Base-by-base conservation (phyloP, 73 alveolate species). In the Paramecium tetraurelia region DNA sequence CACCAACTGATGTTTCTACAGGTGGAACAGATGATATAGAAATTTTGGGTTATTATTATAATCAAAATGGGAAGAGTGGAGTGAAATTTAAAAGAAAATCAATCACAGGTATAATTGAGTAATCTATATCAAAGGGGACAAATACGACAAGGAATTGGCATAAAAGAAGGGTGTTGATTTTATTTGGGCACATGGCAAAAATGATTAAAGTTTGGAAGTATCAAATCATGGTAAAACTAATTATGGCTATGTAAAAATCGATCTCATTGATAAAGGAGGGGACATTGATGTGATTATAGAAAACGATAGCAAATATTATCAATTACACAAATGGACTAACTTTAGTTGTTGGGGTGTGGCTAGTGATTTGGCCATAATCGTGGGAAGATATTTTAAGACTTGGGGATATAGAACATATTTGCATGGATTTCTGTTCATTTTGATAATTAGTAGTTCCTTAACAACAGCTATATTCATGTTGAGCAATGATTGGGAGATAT, bases 11-110 rank as follows among this genome's bases (percentile, higher is more conserved):
- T 36, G 20, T 18, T 40, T 11, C 21, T 0, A 3, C 3, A 14
- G 87, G 68, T n/a, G 87, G 87, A 14, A 31, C 31, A 75, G 10
- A 75, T 36, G 87, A 75, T 36, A 24, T 75, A 40, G 20, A 16
- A 11, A 33, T 75, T 14, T 6, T 75, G 18, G 87, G 87, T 36
- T 75, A 10, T 20, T 21, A 75, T 16, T 75, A 75, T 20, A 40
- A 75, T 75, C 10, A 75, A 21, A 11, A 33, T 5, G 58, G 68
- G 27, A 31, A 21, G 57, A 36, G 59, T 21, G 48, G 36, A 16
- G 59, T 75, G 12, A 75, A 75, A 20, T 75, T 75, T 20, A 75
- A 33, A 75, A 75, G 87, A 18, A 75, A 75, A 24, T 16, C 87
- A 31, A 24, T 3, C 2, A 75, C 87, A 29, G 87, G 87, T 75